Conservation (phyloP, 192 early-diverging fungal species). For the Bifiguratus adelaidae region DNA sequence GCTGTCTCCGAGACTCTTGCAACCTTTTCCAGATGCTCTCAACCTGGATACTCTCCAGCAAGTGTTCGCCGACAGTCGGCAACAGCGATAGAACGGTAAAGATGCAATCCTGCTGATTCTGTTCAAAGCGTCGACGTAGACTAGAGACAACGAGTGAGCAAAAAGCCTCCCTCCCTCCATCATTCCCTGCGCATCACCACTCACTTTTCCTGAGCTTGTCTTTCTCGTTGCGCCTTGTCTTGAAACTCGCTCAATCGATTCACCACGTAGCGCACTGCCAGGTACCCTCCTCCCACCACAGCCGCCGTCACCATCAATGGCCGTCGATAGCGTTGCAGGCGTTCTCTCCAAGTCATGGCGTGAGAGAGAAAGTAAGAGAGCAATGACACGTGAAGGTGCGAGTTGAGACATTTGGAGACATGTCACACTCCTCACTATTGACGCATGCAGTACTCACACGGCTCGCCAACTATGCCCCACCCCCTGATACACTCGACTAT, state of each 20-base stretch:
- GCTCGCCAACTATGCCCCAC: too few relatives aligned
- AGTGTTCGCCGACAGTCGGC: constrained; percentile 67
- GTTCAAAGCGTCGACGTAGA: constrained; percentile 82
- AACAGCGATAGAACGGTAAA: constrained; percentile 78
- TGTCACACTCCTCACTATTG: too few relatives aligned
- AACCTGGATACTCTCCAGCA: constrained; percentile 70
- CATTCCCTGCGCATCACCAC: constrained; percentile 1
- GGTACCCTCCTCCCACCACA: constrained; percentile 59
- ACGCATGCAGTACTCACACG: too few relatives aligned
- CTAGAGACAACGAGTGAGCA: constrained; percentile 25
- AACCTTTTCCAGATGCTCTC: constrained; percentile 58
- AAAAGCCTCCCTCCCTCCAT: neutral
- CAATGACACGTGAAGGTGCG: too few relatives aligned
- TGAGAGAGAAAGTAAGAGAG: too few relatives aligned
- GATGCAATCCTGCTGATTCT: constrained; percentile 87
- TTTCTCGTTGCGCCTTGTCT: constrained; percentile 48
- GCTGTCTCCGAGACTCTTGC: constrained; percentile 42
- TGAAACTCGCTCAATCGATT: constrained; percentile 67
- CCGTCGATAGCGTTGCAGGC: too few relatives aligned
- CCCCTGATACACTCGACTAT: too few relatives aligned
- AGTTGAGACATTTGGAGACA: too few relatives aligned
- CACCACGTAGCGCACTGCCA: constrained; percentile 61
- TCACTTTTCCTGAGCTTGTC: constrained; percentile 70
- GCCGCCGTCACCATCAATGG: constrained; percentile 53
- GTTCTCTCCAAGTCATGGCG: too few relatives aligned